phyloP scores from a whole-genome alignment of 2,329 filamentous ascomycete species.

The Paraphoma chrysanthemicola region DNA sequence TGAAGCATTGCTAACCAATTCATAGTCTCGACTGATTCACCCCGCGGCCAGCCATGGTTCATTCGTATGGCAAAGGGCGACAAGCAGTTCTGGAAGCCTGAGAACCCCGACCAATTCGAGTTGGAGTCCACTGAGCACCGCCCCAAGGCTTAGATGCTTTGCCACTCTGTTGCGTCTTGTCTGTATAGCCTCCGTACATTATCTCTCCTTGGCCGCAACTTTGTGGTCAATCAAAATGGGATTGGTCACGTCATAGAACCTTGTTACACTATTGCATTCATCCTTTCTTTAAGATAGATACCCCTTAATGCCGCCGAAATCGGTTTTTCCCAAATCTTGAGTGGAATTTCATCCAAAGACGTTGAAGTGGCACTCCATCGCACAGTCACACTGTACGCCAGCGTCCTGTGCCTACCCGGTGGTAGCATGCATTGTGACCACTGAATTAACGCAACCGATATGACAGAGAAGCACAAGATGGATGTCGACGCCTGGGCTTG shows the following conservation, averaged over 20 bases:
- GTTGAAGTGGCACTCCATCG: neutral
- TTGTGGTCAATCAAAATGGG: no score
- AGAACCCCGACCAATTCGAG: slow-evolving; percentile 29
- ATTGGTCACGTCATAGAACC: neutral
- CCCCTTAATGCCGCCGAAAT: neutral
- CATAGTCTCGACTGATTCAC: slow-evolving; percentile 28
- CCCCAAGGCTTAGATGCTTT: slow-evolving; percentile 6
- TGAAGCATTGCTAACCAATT: neutral
- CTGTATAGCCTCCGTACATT: neutral
- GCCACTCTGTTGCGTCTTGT: neutral
- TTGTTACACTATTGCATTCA: neutral
- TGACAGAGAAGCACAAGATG: neutral
- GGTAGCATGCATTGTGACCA: neutral
- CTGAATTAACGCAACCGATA: neutral
- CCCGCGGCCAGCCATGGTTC: slow-evolving; percentile 34
- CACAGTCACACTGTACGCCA: neutral
- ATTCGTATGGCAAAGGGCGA: slow-evolving; percentile 32
- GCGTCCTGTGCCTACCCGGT: neutral
- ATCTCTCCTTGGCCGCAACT: no score
- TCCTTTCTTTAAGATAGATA: neutral
- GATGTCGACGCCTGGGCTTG: neutral
- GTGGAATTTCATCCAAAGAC: neutral
- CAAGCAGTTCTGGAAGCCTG: slow-evolving; percentile 29
- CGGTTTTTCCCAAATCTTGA: neutral
- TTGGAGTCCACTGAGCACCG: slow-evolving; percentile 21